Conservation (phyloP, 352 stramenopile genomes). For the Aphanomyces astaci region DNA sequence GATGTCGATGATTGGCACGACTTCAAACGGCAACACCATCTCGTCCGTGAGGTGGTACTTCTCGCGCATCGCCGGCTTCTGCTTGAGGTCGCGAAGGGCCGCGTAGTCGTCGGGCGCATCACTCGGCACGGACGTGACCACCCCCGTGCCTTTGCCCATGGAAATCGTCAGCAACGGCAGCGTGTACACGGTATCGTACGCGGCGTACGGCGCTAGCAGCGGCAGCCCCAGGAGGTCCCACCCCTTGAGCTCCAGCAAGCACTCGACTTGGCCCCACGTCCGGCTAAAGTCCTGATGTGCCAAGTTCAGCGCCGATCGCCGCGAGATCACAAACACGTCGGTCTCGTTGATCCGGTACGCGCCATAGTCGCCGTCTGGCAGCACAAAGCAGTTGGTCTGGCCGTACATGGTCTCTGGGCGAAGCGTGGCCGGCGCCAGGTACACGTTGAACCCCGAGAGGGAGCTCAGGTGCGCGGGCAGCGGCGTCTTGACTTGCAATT, state of each 20-base stretch:
- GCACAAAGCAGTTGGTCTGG: conserved; percentile 99
- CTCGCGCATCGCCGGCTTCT: conserved; percentile 95
- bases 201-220: conserved; percentile 92
- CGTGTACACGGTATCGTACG: conserved; percentile 98
- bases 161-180: conserved; percentile 98
- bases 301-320: conserved; percentile 89
- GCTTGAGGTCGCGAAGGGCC: conserved; percentile 97
- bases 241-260: conserved; percentile 88
- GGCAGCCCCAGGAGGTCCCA: conserved; percentile 95
- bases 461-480: conserved; percentile 66
- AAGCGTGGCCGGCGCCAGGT: conserved; percentile 96
- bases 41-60: conserved; percentile 98
- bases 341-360: conserved; percentile 93
- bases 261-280: conserved; percentile 84
- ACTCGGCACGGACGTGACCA: conserved; percentile 98
- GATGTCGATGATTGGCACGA: conserved; percentile 99
- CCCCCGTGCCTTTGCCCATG: conserved; percentile 98
- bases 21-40: conserved; percentile 97
- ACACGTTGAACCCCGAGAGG: conserved; percentile 89
- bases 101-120: conserved; percentile 99
- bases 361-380: conserved; percentile 98
- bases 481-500: conserved; percentile 88
- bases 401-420: conserved; percentile 99
- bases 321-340: conserved; percentile 95
- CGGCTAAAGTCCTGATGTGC: conserved; percentile 92